Evolutionary conservation across 129 eudicot species (phyloP).

Genomic region (Saussurea involucrata): DNA sequence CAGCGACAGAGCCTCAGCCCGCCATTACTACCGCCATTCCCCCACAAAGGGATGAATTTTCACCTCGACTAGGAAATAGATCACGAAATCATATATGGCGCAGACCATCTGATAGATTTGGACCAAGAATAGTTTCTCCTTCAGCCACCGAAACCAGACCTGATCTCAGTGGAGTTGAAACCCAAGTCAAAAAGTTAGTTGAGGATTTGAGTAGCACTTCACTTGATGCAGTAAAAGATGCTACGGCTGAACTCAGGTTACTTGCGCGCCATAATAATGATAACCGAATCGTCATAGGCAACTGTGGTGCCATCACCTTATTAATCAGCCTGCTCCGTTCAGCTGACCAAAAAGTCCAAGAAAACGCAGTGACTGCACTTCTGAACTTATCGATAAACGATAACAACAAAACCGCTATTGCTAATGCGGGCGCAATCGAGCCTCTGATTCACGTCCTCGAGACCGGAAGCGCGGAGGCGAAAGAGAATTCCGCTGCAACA

Average conservation of each 20-base stretch:
- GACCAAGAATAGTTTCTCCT: constrained; percentile 48
- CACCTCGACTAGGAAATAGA: constrained; percentile 48
- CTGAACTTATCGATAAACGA: constrained; percentile 83
- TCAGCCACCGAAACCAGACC: constrained; percentile 55
- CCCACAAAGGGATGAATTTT: constrained; percentile 53
- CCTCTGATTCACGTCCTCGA: constrained; percentile 81
- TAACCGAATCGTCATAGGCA: constrained; percentile 68
- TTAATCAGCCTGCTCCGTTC: constrained; percentile 67
- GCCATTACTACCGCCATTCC: constrained; percentile 24
- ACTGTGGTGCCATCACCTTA: constrained; percentile 67
- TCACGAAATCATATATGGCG: constrained; percentile 63
- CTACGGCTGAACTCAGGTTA: constrained; percentile 60
- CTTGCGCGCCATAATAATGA: constrained; percentile 82
- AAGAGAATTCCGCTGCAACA: constrained; percentile 90
- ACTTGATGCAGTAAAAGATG: constrained; percentile 49
- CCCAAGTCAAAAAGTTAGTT: constrained; percentile 51
- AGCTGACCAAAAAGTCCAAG: constrained; percentile 59
- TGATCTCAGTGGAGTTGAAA: constrained; percentile 56
- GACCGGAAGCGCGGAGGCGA: constrained; percentile 81
- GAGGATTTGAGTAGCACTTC: constrained; percentile 60
- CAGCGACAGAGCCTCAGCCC: constrained; percentile 45
- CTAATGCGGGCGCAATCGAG: constrained; percentile 70
- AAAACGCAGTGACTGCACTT: constrained; percentile 87
- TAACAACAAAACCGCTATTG: constrained; percentile 73
- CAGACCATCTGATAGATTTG: constrained; percentile 54